Evolutionary conservation across 148 eudicot species (phyloP).

Genomic region (Amaranthus hypochondriacus): DNA sequence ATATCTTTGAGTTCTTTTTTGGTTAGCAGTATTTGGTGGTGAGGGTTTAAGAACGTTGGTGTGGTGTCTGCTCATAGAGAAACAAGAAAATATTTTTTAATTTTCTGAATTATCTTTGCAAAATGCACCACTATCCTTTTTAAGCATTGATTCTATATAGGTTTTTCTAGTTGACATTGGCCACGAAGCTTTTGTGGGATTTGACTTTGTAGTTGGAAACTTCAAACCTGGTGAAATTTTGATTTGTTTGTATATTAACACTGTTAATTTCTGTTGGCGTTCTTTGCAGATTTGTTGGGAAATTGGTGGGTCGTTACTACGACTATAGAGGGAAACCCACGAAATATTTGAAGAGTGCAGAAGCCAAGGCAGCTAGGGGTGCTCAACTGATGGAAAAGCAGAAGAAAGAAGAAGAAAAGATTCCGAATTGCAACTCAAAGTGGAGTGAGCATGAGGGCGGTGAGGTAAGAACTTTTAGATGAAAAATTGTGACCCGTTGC

Average conservation of each 20-base stretch:
- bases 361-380: slow-evolving; percentile 94
- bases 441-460: slow-evolving; percentile 95
- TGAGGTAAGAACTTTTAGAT: slow-evolving; percentile 44
- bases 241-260: not conserved
- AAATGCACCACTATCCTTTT: not conserved
- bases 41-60: not conserved
- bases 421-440: slow-evolving; percentile 76
- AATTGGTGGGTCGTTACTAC: slow-evolving; percentile 80
- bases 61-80: not conserved
- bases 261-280: not conserved
- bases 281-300: slow-evolving; percentile 60
- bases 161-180: not conserved
- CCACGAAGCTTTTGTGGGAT: not conserved
- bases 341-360: slow-evolving; percentile 81
- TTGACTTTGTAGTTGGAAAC: not conserved
- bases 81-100: not conserved
- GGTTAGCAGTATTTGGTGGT: too few relatives aligned
- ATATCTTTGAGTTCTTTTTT: too few relatives aligned
- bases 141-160: not conserved
- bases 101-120: not conserved
- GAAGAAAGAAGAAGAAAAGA: slow-evolving; percentile 68
- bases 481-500: not conserved
- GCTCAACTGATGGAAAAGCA: slow-evolving; percentile 86
- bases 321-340: slow-evolving; percentile 63
- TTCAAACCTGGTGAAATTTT: not conserved